A percentile compares a stretch with the other conserved stretches of the same genome.
phyloP scores from a whole-genome alignment of 179 eudicot genomes.

The Camellia oleifera region DNA sequence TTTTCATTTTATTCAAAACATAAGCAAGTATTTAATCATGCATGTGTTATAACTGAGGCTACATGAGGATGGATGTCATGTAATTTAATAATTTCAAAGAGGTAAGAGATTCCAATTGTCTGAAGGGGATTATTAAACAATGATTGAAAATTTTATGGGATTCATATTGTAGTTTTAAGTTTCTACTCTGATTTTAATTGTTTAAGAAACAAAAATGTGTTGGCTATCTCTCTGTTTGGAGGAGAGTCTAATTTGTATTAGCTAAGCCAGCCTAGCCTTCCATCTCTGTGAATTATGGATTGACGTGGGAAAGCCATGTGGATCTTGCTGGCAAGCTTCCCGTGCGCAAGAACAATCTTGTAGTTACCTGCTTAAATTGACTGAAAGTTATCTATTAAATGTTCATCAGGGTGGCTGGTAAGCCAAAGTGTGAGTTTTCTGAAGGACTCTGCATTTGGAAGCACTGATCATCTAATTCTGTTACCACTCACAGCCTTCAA shows the following conservation, averaged over 20 bases:
- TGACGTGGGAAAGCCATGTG: not conserved
- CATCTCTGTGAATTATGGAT: not conserved
- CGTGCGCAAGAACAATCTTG: not conserved
- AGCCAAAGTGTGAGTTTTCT: too few species aligned
- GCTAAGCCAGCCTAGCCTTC: too few species aligned
- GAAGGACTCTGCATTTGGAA: not conserved
- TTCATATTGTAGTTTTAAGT: not conserved
- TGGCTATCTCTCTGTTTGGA: not conserved
- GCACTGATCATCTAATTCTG: not conserved
- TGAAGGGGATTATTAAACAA: not conserved
- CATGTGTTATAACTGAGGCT: not conserved
- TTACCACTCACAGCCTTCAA: not conserved
- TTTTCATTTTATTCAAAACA: not conserved
- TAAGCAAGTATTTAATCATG: not conserved
- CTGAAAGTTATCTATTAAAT: not conserved
- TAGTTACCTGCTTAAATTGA: not conserved
- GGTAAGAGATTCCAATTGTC: conserved; percentile 3
- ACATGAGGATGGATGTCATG: not conserved
- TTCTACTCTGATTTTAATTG: not conserved
- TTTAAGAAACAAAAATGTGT: not conserved
- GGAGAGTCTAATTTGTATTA: not conserved
- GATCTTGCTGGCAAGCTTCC: not conserved
- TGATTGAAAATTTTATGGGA: not conserved
- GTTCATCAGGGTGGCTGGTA: not conserved
- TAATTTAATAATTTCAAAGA: not conserved